These are phyloP conservation scores for Penicillium corylophilum DNA, from an alignment of 2,329 filamentous ascomycete species.

Conservation along the genomic window DNA sequence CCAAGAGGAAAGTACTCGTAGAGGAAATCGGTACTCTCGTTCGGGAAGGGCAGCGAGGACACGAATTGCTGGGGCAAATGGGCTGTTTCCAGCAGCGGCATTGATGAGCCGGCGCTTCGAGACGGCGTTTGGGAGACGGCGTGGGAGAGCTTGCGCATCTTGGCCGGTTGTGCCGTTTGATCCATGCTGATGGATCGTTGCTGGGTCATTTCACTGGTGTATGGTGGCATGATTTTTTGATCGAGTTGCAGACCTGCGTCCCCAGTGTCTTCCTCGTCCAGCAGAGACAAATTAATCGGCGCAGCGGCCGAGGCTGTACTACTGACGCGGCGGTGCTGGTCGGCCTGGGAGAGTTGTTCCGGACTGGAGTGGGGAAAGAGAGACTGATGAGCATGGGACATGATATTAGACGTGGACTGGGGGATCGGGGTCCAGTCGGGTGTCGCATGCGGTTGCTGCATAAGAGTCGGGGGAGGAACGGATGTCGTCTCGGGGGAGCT, in stretches of 20 bases:
- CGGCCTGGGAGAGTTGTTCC: constrained; percentile 46
- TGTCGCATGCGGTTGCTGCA: constrained; percentile 27
- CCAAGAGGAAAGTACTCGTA: constrained; percentile 95
- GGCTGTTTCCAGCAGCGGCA: constrained; percentile 34
- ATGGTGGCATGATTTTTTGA: constrained; percentile 23
- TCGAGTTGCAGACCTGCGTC: constrained; percentile 29
- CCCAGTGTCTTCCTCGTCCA: constrained; percentile 57
- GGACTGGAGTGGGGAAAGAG: constrained; percentile 56
- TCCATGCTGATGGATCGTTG: constrained; percentile 29
- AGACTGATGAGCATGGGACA: constrained; percentile 28
- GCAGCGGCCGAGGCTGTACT: constrained; percentile 32
- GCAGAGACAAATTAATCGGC: constrained; percentile 56
- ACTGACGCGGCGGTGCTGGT: constrained; percentile 38
- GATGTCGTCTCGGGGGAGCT: constrained; percentile 36
- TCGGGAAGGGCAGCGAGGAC: constrained; percentile 51
- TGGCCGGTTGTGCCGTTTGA: constrained; percentile 35
- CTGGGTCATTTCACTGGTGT: constrained; percentile 27
- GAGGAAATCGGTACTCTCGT: constrained; percentile 75
- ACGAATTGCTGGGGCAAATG: constrained; percentile 51
- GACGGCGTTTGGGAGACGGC: constrained; percentile 28
- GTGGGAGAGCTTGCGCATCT: constrained; percentile 40
- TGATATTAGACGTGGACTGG: constrained; percentile 23
- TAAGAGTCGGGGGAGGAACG: constrained; percentile 27
- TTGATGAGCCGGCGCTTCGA: constrained; percentile 31
- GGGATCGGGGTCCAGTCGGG: constrained; percentile 40